A percentile compares a stretch with the other conserved stretches of the same genome.
These are phyloP conservation scores for Hanseniaspora valbyensis DNA, from an alignment of 805 yeast species.

Conservation along the genomic window DNA sequence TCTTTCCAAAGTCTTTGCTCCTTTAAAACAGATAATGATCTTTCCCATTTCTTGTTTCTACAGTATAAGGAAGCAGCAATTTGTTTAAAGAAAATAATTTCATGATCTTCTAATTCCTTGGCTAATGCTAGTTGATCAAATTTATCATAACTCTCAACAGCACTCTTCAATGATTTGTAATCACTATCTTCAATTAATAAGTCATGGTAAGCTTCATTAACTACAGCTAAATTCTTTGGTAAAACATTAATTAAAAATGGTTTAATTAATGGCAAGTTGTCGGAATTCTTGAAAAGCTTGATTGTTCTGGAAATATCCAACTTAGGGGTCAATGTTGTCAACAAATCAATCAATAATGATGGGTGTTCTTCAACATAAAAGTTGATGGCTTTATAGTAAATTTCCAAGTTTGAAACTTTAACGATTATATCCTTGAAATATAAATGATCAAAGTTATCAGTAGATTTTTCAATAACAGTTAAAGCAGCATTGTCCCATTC, in stretches of 20 bases:
- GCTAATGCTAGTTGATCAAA: conserved; percentile 90
- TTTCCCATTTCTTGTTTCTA: conserved; percentile 86
- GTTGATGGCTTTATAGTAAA: conserved; percentile 92
- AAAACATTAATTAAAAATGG: conserved; percentile 88
- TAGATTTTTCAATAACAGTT: conserved; percentile 89
- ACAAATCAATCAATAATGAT: conserved; percentile 72
- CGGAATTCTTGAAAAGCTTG: conserved; percentile 85
- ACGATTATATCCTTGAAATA: conserved; percentile 91
- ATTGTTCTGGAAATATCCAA: conserved; percentile 91
- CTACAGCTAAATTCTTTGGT: conserved; percentile 79
- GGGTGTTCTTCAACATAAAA: conserved; percentile 91
- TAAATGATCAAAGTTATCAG: conserved; percentile 83
- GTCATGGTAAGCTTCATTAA: conserved; percentile 91
- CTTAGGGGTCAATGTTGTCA: conserved; percentile 75
- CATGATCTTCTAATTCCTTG: conserved; percentile 82
- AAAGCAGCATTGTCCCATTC: conserved; percentile 99
- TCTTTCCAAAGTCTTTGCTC: conserved; percentile 90
- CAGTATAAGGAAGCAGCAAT: conserved; percentile 90
- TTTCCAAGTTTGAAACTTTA: conserved; percentile 91
- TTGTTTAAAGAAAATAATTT: conserved; percentile 84
- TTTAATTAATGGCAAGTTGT: conserved; percentile 89
- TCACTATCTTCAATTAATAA: conserved; percentile 93
- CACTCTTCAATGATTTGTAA: conserved; percentile 74
- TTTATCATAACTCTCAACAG: conserved; percentile 81
- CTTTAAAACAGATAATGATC: conserved; percentile 79